phyloP scores from a whole-genome alignment of 1,284 basidiomycete genomes.

The Rhizoctonia solani region DNA sequence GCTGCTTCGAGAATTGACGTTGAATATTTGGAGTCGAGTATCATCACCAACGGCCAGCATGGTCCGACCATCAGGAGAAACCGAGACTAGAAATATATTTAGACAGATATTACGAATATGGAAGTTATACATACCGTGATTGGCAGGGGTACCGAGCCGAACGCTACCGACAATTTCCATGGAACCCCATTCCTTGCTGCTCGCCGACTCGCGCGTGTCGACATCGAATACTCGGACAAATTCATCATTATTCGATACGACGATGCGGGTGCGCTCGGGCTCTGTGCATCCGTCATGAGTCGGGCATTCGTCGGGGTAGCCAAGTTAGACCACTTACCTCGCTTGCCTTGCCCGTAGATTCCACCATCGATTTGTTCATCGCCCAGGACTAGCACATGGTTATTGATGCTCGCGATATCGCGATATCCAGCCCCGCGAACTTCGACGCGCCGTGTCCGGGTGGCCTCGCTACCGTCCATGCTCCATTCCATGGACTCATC shows the following conservation, averaged over 20 bases:
- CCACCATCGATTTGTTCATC: slow-evolving; percentile 9
- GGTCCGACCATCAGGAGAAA: slow-evolving; percentile 82
- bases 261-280: slow-evolving; percentile 76
- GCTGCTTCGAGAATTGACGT: slow-evolving; percentile 8
- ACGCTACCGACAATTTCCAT: slow-evolving; percentile 51
- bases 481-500: slow-evolving; percentile 30
- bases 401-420: slow-evolving; percentile 19
- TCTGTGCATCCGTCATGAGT: slow-evolving; percentile 71
- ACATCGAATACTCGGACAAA: slow-evolving; percentile 77
- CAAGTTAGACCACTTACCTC: neutral
- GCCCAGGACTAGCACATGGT: slow-evolving; percentile 29
- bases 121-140: slow-evolving; percentile 56
- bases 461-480: neutral
- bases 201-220: slow-evolving; percentile 49
- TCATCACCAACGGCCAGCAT: slow-evolving; percentile 83
- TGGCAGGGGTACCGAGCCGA: slow-evolving; percentile 67
- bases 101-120: slow-evolving; percentile 45
- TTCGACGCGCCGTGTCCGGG: slow-evolving; percentile 2
- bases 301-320: neutral
- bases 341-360: slow-evolving; percentile 3
- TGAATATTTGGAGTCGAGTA: slow-evolving; percentile 45
- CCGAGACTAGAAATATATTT: slow-evolving; percentile 60
- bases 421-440: neutral
- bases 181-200: slow-evolving; percentile 46
- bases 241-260: slow-evolving; percentile 82